These are phyloP conservation scores for Candida ficus DNA, from an alignment of 805 yeast genomes.

Conservation along the genomic window DNA sequence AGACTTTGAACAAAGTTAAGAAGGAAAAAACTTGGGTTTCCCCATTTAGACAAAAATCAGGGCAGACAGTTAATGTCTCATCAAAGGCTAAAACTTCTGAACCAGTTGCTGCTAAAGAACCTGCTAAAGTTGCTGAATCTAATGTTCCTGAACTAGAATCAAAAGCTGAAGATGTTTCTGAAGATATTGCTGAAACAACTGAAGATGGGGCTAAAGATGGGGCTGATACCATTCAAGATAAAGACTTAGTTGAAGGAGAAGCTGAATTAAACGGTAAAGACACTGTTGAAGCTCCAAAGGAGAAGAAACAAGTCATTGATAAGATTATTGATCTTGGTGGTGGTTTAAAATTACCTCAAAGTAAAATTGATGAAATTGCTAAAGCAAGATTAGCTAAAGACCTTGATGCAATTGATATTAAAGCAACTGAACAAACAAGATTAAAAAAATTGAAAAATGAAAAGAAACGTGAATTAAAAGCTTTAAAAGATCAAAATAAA, in stretches of 20 bases:
- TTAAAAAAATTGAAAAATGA: conserved; percentile 21
- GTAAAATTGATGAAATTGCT: conserved; percentile 23
- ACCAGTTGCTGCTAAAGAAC: not conserved
- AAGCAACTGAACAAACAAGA: conserved; percentile 22
- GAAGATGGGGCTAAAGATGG: conserved; percentile 1
- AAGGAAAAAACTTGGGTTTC: conserved; percentile 26
- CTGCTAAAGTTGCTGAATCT: no score
- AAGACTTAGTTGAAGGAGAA: not conserved
- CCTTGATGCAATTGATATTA: conserved; percentile 17
- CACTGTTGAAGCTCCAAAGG: not conserved
- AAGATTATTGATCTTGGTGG: conserved; percentile 25
- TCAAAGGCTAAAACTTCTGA: not conserved
- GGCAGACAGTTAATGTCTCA: not conserved
- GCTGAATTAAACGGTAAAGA: not conserved
- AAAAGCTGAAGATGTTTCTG: not conserved
- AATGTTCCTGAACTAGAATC: not conserved
- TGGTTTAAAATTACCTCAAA: conserved; percentile 25
- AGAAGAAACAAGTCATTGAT: conserved; percentile 18
- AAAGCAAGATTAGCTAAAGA: conserved; percentile 19
- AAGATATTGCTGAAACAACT: not conserved
- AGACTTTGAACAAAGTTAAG: conserved; percentile 17
- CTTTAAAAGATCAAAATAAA: conserved; percentile 22
- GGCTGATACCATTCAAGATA: not conserved
- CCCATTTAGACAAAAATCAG: conserved; percentile 21
- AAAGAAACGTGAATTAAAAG: conserved; percentile 23